Percentiles rank a stretch among this genome's conserved stretches.
Evolutionary conservation across 2,329 filamentous ascomycete genomes (phyloP).

Genomic region (Colletotrichum sp.): DNA sequence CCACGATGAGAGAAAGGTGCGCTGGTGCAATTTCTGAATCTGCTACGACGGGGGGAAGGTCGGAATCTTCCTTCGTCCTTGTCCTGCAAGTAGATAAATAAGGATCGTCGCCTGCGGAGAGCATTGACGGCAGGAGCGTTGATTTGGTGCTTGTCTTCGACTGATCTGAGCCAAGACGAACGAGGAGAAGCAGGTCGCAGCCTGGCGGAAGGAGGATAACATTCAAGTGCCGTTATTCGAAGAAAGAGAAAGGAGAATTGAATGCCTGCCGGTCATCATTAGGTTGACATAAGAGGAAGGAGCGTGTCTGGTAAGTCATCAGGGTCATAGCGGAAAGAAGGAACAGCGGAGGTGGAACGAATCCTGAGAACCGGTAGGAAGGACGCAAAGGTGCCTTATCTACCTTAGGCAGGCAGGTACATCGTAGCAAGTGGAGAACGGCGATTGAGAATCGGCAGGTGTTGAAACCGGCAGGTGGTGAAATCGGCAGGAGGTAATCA

Average conservation of each 20-base stretch:
- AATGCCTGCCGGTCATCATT: too few relatives aligned
- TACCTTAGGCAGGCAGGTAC: background rate
- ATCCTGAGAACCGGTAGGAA: background rate
- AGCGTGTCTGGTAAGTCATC: background rate
- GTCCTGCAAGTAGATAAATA: background rate
- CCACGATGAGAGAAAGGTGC: too few relatives aligned
- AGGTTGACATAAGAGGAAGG: background rate
- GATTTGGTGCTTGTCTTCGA: too few relatives aligned
- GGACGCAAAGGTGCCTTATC: background rate
- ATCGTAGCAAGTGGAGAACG: too few relatives aligned
- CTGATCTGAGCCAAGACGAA: too few relatives aligned
- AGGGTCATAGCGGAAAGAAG: background rate
- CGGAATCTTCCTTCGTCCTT: background rate
- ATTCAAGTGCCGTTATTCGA: too few relatives aligned
- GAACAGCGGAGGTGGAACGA: background rate
- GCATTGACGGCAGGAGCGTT: too few relatives aligned
- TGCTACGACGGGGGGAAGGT: background rate
- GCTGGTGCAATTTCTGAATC: background rate
- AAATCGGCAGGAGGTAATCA: background rate
- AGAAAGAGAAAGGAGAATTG: too few relatives aligned
- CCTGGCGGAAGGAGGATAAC: too few relatives aligned
- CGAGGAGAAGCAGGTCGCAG: too few relatives aligned
- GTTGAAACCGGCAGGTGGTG: background rate
- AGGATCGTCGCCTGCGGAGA: background rate
- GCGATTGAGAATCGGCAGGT: background rate